These are phyloP conservation scores for Rhododendron henanense DNA, from an alignment of 148 eudicot genomes.

Conservation along the genomic window DNA sequence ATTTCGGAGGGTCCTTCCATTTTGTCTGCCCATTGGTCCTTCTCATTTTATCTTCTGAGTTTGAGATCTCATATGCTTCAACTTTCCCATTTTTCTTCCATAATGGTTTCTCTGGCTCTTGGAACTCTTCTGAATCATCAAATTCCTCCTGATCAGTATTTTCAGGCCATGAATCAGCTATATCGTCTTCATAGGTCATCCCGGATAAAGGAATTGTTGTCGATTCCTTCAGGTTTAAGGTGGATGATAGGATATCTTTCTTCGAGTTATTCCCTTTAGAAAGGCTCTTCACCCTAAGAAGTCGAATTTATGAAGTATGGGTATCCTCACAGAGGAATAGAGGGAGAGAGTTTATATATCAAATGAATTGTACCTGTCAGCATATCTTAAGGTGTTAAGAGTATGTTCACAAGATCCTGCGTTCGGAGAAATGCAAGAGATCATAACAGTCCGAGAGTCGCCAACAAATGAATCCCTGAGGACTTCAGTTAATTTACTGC, in stretches of 20 bases:
- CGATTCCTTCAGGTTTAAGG: constrained; percentile 69
- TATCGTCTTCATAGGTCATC: constrained; percentile 54
- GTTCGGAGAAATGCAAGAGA: constrained; percentile 96
- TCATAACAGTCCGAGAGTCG: constrained; percentile 95
- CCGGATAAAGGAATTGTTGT: constrained; percentile 49
- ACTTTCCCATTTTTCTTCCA: constrained; percentile 60
- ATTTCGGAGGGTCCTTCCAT: background rate
- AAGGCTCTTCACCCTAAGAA: constrained; percentile 86
- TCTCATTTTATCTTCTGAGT: constrained; percentile 50
- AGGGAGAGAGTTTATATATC: background rate
- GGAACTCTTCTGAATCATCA: constrained; percentile 60
- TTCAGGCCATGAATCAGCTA: constrained; percentile 58
- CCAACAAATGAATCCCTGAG: constrained; percentile 98
- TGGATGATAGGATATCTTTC: constrained; percentile 53
- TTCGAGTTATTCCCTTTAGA: constrained; percentile 80
- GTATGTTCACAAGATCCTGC: constrained; percentile 97
- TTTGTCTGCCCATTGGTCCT: constrained; percentile 41
- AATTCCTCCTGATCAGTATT: constrained; percentile 58
- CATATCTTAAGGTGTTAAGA: constrained; percentile 93
- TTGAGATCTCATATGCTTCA: constrained; percentile 38
- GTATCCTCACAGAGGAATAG: background rate
- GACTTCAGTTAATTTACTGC: constrained; percentile 98
- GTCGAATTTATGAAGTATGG: background rate
- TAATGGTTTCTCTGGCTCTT: constrained; percentile 58
- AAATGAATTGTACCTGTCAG: constrained; percentile 62